Conservation (phyloP, 495 filamentous ascomycete genomes). For the Entonaema liquescens region DNA sequence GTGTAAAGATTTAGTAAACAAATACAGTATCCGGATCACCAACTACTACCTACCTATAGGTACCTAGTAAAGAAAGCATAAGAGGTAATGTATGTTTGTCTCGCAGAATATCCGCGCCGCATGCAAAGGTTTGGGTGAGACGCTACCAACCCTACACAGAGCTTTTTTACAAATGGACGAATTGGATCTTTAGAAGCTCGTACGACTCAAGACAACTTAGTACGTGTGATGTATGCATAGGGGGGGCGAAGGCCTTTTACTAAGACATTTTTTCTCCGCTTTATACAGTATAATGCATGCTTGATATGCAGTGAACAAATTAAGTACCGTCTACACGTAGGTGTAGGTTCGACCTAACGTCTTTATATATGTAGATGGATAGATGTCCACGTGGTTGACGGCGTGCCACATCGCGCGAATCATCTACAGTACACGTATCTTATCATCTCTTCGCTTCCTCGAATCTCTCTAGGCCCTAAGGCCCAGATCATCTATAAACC, state of each 20-base stretch:
- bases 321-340: neutral
- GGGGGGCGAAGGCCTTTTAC: conserved; percentile 23
- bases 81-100: conserved; percentile 26
- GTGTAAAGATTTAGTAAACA: neutral
- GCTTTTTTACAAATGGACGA: conserved; percentile 20
- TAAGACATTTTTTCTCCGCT: conserved; percentile 36
- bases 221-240: conserved; percentile 14
- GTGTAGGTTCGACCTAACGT: conserved; percentile 21
- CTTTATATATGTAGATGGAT: neutral
- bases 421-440: neutral
- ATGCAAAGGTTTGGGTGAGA: conserved; percentile 37
- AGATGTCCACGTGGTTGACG: conserved; percentile 36
- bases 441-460: neutral
- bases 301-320: conserved; percentile 21
- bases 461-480: conserved; percentile 1
- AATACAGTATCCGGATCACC: conserved; percentile 28
- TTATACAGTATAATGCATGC: conserved; percentile 37
- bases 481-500: neutral
- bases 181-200: conserved; percentile 31
- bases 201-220: conserved; percentile 27
- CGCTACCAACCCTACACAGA: conserved; percentile 40
- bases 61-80: too few species aligned
- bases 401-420: conserved; percentile 26
- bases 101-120: conserved; percentile 38
- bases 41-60: neutral